Evolutionary conservation across 768 basidiomycete species (phyloP).

Genomic region (Trametes coccinea): DNA sequence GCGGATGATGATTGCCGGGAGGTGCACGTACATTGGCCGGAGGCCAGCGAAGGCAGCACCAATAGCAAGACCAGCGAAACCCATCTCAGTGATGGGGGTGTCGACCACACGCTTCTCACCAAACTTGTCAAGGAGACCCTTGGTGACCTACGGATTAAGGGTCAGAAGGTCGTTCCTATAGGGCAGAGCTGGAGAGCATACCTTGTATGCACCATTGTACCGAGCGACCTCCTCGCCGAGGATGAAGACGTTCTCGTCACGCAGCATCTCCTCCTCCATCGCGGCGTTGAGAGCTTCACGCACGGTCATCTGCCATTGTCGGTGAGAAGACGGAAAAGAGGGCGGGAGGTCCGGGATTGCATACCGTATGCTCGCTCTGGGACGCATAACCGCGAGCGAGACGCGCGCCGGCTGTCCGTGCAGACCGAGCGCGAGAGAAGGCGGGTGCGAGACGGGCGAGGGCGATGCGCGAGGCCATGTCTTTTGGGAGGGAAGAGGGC

Average conservation of each 20-base stretch:
- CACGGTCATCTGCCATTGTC: conserved; percentile 80
- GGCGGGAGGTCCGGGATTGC: conserved; percentile 26
- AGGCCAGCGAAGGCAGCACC: conserved; percentile 94
- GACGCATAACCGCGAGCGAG: conserved; percentile 67
- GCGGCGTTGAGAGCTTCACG: conserved; percentile 97
- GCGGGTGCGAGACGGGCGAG: conserved; percentile 64
- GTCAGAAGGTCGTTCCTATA: not conserved
- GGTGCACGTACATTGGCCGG: conserved; percentile 74
- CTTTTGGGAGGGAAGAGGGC: conserved; percentile 30
- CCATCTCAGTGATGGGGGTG: conserved; percentile 97
- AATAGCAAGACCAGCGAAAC: conserved; percentile 95
- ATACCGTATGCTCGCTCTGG: conserved; percentile 49
- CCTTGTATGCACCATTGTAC: conserved; percentile 98
- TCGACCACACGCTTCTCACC: conserved; percentile 98
- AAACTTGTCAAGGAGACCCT: conserved; percentile 98
- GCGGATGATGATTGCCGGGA: not conserved
- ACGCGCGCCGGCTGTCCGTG: conserved; percentile 46
- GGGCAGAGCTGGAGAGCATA: conserved; percentile 31
- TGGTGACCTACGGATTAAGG: conserved; percentile 73
- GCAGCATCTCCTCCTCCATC: conserved; percentile 99
- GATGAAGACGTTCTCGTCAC: conserved; percentile 93
- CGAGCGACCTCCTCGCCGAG: conserved; percentile 97
- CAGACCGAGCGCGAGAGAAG: conserved; percentile 42
- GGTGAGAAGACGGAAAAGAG: conserved; percentile 8
- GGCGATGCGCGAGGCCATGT: conserved; percentile 64